Conservation (phyloP, 2,329 filamentous ascomycete species). For the Magnaporthales sp. region DNA sequence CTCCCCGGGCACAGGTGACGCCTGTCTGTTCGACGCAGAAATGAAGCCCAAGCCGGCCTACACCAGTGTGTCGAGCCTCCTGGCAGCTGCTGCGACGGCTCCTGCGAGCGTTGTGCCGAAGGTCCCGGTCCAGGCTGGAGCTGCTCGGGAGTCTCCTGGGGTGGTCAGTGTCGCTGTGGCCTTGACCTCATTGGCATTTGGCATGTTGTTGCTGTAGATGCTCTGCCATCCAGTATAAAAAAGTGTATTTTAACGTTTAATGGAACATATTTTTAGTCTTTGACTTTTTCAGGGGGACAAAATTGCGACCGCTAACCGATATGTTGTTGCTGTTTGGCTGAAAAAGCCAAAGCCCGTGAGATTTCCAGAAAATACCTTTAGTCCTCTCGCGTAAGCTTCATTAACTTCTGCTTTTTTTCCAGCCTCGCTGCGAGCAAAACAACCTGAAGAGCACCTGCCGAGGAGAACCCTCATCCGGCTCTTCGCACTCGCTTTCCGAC, state of each 20-base stretch:
- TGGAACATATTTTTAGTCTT: background rate
- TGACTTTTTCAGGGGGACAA: background rate
- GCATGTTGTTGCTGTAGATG: background rate
- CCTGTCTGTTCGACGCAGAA: slow-evolving; percentile 27
- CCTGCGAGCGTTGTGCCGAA: background rate
- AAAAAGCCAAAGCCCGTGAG: background rate
- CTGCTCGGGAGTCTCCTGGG: background rate
- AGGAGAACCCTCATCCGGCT: background rate
- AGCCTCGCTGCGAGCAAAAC: background rate
- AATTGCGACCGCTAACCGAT: background rate
- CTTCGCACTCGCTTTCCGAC: background rate
- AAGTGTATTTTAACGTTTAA: background rate
- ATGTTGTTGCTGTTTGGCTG: background rate
- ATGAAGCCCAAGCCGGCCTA: slow-evolving; percentile 31
- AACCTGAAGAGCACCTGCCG: background rate
- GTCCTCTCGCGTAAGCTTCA: too few species aligned
- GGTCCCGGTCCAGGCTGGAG: background rate
- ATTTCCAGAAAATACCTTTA: too few species aligned
- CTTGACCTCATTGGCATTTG: background rate
- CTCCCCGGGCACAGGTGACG: slow-evolving; percentile 30
- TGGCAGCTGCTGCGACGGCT: slow-evolving; percentile 6
- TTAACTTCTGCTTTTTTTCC: background rate
- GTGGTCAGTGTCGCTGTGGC: background rate
- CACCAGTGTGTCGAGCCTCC: slow-evolving; percentile 21
- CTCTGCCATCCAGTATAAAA: background rate